phyloP scores from a whole-genome alignment of 2,329 filamentous ascomycete species.

The Ascochyta rabiei region DNA sequence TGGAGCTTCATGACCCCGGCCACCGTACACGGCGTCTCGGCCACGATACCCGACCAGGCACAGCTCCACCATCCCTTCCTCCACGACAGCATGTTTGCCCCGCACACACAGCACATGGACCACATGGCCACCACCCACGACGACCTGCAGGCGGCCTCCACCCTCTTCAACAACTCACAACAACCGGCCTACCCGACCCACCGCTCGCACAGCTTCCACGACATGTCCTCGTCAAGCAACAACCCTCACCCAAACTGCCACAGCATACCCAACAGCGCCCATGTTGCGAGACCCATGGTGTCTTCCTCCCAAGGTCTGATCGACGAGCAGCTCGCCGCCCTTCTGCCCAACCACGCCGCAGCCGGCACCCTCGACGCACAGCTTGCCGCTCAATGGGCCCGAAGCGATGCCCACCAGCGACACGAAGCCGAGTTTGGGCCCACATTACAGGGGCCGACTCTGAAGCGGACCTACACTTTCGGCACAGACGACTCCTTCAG shows the following conservation, averaged over 20 bases:
- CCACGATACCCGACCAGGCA: conserved; percentile 43
- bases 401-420: conserved; percentile 24
- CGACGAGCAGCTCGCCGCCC: conserved; percentile 37
- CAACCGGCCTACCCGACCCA: conserved; percentile 31
- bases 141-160: conserved; percentile 41
- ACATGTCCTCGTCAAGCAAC: conserved; percentile 9
- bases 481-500: conserved; percentile 46
- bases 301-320: conserved; percentile 34
- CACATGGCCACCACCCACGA: conserved; percentile 37
- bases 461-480: conserved; percentile 44
- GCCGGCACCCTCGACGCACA: conserved; percentile 38
- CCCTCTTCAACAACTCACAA: conserved; percentile 42
- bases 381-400: conserved; percentile 36
- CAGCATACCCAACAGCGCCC: conserved; percentile 1
- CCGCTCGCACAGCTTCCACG: conserved; percentile 32
- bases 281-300: conserved; percentile 23
- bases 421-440: conserved; percentile 28
- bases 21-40: conserved; percentile 42
- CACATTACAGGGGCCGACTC: conserved; percentile 18
- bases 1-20: conserved; percentile 41
- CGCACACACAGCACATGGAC: conserved; percentile 10
- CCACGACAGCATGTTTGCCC: conserved; percentile 27
- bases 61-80: conserved; percentile 37
- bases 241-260: conserved; percentile 10
- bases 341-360: conserved; percentile 38